Evolutionary conservation across 1,284 basidiomycete genomes (phyloP), one percentile per base, ranked within the genome.

Genomic region (Phlebopus sp.): DNA sequence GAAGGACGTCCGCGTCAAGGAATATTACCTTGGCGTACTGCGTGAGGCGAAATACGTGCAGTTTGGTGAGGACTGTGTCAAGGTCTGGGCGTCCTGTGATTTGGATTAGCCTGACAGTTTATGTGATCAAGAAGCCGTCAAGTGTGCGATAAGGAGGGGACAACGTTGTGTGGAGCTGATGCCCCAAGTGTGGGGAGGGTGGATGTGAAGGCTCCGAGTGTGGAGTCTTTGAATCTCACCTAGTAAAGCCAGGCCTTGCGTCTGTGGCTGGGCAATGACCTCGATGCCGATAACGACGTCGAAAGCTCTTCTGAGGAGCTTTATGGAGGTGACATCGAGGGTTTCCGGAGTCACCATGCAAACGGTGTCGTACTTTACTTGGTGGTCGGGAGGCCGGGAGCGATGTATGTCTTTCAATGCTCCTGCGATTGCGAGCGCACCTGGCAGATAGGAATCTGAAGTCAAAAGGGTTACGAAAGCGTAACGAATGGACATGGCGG

Each of bases 1-100:
- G 92, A 52, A 99, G 85, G 40, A 94, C 86, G 67, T 99, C 96
- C 56, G 96, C 94, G 69, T 99, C 96, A 50, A 99, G 83, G 69
- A 96, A 98, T 60, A 98, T 82, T 58, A 98, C 73, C 67, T 93
- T 95, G 52, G 82, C 75, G 70, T 89, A 98, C 59, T 90, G 84
- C 17, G 79, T 82, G 55, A 98, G 81, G 50, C 96, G 90, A 69
- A 97, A 97, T 55, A 91, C 78, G 69, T 99, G 96, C 46, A 98
- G 74, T 69, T 99, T 99, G 48, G 96, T 97, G 69, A 98, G 81
- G 59, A 94, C 92, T 53, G 88, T 83, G 62, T 84, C 81, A 49
- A 99, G 83, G 72, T 99, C 95, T 19, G 85, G 91, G 49, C 96
- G 92, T 59, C 94, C 94, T 97, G 59, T 29, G 51, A 39, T 19